A percentile compares a stretch with the other conserved stretches of the same genome.
phyloP scores from a whole-genome alignment of 441 rosid genomes.

The Adansonia grandidieri region DNA sequence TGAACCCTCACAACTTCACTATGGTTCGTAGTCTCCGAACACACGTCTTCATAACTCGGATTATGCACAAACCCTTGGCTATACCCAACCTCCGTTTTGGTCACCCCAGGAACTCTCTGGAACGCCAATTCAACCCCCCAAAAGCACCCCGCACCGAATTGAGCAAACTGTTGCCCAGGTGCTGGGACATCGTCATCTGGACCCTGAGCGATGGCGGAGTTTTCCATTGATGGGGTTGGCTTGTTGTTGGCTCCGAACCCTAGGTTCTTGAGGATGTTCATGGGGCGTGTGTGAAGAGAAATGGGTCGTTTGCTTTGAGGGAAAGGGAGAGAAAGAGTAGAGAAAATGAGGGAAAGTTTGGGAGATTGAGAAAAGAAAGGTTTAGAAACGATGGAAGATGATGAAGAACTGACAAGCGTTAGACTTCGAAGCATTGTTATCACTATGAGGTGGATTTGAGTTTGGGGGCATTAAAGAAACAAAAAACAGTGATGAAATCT shows the following conservation, averaged over 20 bases:
- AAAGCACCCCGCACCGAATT: conserved; percentile 8
- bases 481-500: not conserved
- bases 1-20: conserved; percentile 83
- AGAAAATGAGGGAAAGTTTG: conserved; percentile 24
- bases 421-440: not conserved
- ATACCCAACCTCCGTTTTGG: conserved; percentile 12
- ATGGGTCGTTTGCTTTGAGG: conserved; percentile 26
- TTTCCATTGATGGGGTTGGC: conserved; percentile 7
- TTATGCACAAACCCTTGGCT: conserved; percentile 60
- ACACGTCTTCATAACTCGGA: conserved; percentile 78
- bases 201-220: not conserved
- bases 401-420: not conserved
- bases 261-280: conserved; percentile 42
- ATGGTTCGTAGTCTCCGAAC: conserved; percentile 69
- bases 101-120: conserved; percentile 13
- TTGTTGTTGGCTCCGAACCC: conserved; percentile 49
- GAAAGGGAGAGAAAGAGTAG: conserved; percentile 32
- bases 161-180: conserved; percentile 3
- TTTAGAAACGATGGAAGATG: not conserved
- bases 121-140: conserved; percentile 11
- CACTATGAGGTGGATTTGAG: too few species aligned
- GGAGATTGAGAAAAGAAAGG: not conserved
- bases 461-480: not conserved
- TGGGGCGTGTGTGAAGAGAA: conserved; percentile 35
- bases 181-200: conserved; percentile 7